phyloP scores from a whole-genome alignment of 1,284 basidiomycete species.

The Pholiota adiposa region DNA sequence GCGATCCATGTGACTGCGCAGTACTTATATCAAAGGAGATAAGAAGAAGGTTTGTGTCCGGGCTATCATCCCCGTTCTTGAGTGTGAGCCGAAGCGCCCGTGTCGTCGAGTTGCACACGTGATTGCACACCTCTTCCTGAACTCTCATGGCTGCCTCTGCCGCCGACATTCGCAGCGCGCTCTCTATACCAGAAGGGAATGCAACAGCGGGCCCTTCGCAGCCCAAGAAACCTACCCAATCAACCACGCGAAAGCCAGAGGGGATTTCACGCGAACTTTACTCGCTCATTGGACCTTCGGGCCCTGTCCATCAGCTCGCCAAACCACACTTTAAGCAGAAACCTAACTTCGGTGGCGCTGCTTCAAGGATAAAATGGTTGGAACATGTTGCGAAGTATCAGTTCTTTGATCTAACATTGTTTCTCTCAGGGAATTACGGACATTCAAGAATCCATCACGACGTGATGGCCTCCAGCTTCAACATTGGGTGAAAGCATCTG shows the following conservation, averaged over 20 bases:
- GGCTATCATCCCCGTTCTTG: neutral
- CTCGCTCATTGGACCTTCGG: constrained; percentile 91
- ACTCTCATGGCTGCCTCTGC: constrained; percentile 63
- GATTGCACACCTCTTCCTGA: constrained; percentile 19
- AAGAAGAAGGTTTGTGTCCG: neutral
- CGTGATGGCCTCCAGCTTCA: constrained; percentile 61
- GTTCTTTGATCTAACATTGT: neutral
- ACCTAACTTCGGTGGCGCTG: constrained; percentile 64
- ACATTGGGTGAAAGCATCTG: constrained; percentile 72
- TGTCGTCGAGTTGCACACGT: constrained; percentile 15
- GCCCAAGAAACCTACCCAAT: constrained; percentile 41
- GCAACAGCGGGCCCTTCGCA: constrained; percentile 45
- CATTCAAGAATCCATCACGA: constrained; percentile 71
- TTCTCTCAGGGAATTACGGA: constrained; percentile 70
- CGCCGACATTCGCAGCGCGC: constrained; percentile 82
- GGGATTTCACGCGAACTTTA: constrained; percentile 95
- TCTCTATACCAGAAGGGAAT: constrained; percentile 60
- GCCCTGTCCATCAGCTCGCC: constrained; percentile 75
- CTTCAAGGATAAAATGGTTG: constrained; percentile 69
- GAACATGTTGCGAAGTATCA: neutral
- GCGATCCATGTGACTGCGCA: constrained; percentile 6
- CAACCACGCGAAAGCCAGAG: constrained; percentile 69
- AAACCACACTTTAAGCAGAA: constrained; percentile 90
- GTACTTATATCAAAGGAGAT: neutral
- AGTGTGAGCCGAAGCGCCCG: neutral